Percentiles rank a stretch among this genome's conserved stretches.
Conservation (phyloP, 768 basidiomycete species). For the Boletus eberwhitei region DNA sequence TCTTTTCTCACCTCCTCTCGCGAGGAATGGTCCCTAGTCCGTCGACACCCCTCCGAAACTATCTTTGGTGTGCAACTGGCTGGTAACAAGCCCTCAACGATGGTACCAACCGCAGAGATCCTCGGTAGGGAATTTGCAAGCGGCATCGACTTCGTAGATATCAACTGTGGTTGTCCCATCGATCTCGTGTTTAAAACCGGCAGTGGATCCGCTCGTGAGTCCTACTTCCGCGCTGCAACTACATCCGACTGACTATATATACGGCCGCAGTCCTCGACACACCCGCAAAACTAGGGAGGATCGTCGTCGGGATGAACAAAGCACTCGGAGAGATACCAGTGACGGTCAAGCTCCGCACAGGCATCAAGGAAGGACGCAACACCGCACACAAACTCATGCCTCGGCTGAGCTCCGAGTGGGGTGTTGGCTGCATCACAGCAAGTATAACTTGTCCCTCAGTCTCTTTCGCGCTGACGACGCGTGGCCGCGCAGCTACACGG, state of each 20-base stretch:
- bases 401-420: constrained; percentile 55
- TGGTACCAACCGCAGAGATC: constrained; percentile 81
- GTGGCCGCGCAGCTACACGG: constrained; percentile 74
- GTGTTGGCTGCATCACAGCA: constrained; percentile 44
- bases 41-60: constrained; percentile 82
- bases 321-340: constrained; percentile 90
- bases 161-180: constrained; percentile 97
- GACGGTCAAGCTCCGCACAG: constrained; percentile 88
- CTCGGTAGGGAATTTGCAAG: constrained; percentile 64
- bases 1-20: constrained; percentile 87
- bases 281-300: constrained; percentile 78
- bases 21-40: constrained; percentile 92
- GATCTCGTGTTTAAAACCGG: constrained; percentile 92
- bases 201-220: constrained; percentile 84
- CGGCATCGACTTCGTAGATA: constrained; percentile 84
- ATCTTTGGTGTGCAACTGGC: constrained; percentile 93
- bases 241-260: not conserved
- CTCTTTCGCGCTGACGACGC: not conserved
- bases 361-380: constrained; percentile 85
- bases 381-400: constrained; percentile 90
- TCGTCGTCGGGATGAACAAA: constrained; percentile 86
- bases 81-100: constrained; percentile 76
- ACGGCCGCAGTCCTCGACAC: constrained; percentile 71
- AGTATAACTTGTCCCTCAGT: not conserved
- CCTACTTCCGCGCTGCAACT: not conserved